phyloP scores from a whole-genome alignment of 495 filamentous ascomycete species.

The Tuber aestivum region DNA sequence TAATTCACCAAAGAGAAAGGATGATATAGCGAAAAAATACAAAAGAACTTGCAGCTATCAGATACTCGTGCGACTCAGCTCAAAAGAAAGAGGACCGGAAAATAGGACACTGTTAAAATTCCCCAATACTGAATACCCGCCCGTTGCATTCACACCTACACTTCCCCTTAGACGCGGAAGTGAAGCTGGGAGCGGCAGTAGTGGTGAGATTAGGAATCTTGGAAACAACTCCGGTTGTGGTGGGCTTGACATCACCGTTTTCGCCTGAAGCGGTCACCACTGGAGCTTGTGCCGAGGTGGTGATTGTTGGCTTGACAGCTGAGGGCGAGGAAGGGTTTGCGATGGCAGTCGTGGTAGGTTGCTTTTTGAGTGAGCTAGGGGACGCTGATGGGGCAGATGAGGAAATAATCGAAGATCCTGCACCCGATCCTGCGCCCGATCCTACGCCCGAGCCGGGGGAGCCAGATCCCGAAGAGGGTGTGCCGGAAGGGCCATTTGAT shows the following conservation, averaged over 20 bases:
- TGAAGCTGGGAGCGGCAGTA: neutral
- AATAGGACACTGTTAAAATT: neutral
- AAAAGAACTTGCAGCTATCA: neutral
- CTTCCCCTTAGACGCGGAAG: neutral
- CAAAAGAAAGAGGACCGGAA: neutral
- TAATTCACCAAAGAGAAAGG: neutral
- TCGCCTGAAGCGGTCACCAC: neutral
- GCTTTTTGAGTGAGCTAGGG: neutral
- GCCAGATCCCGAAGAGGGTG: neutral
- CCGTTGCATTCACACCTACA: conserved; percentile 1
- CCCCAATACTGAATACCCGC: neutral
- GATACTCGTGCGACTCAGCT: neutral
- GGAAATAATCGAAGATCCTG: neutral
- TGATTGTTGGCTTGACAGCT: neutral
- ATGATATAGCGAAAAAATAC: neutral
- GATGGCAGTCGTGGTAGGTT: neutral
- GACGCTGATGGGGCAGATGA: neutral
- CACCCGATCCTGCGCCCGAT: neutral
- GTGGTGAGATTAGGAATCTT: neutral
- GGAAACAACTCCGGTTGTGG: neutral
- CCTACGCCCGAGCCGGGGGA: neutral
- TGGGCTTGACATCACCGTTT: neutral
- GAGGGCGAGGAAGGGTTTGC: neutral
- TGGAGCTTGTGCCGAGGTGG: neutral
- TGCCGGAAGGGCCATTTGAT: neutral